These are phyloP conservation scores for Plasmodium gonderi DNA, from an alignment of 169 alveolate species.

Conservation along the genomic window DNA sequence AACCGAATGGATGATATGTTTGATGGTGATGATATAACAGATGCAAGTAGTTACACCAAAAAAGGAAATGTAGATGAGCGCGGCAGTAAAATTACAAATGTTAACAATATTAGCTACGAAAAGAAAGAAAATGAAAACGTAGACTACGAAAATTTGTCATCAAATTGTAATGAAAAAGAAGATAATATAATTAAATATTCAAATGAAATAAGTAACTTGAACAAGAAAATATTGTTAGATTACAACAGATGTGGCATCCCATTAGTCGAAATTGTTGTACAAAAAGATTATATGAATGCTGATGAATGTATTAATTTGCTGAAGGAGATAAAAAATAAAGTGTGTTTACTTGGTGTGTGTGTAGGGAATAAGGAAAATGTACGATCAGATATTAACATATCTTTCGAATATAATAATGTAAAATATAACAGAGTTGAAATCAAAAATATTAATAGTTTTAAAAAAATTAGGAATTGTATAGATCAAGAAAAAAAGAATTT, in stretches of 20 bases:
- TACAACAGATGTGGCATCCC: slow-evolving; percentile 86
- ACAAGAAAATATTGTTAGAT: slow-evolving; percentile 71
- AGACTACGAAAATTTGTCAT: not conserved
- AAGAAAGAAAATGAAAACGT: not conserved
- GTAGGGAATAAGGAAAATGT: slow-evolving; percentile 83
- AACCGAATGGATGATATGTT: not conserved
- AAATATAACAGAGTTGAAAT: slow-evolving; percentile 77
- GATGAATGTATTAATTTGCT: slow-evolving; percentile 80
- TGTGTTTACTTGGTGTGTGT: slow-evolving; percentile 79
- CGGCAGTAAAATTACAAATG: not conserved
- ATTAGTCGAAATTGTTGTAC: slow-evolving; percentile 82
- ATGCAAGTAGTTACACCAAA: not conserved
- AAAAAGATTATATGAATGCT: slow-evolving; percentile 75
- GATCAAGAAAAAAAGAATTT: slow-evolving; percentile 37
- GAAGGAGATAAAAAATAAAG: slow-evolving; percentile 74
- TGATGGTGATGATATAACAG: not conserved
- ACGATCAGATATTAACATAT: slow-evolving; percentile 83
- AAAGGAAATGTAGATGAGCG: not conserved
- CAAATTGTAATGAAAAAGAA: not conserved
- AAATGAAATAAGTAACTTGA: not conserved
- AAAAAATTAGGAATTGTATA: slow-evolving; percentile 71
- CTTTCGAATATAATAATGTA: slow-evolving; percentile 73
- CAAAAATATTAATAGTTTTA: slow-evolving; percentile 83
- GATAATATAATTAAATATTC: not conserved
- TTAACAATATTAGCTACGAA: not conserved